Base-by-base conservation (phyloP, 352 stramenopile genomes). In the Pythium insidiosum region DNA sequence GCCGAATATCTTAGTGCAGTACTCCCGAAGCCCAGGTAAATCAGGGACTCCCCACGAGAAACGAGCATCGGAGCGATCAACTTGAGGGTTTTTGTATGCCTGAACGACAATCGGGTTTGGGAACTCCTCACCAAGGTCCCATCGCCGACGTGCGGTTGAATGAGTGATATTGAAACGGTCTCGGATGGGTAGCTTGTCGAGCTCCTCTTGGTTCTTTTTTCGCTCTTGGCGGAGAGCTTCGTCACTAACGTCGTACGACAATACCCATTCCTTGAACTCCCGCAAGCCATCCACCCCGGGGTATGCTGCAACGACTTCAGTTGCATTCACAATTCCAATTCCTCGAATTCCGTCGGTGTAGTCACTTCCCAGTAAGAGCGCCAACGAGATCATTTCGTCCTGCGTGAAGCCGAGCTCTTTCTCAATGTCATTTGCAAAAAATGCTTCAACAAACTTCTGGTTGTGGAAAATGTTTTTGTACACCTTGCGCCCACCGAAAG, bases 401-500 rank as follows among this genome's bases (percentile, higher is more conserved):
- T 87, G 86, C 15, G 75, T 81, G 20, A 99, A 87, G 4, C 83
- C 88, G 33, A 98, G 65, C 50, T 99, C 95, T 22, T 66, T 68
- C 51, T 96, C 56, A 16, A 97, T 85, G 56, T 99, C 96, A 16
- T 75, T 56, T 6, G 90, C 84, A 28, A 79, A 85, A 63, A 99
- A 99, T 2, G 85, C 95, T 72, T 99, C 96, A 9, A 99, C 96
- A 63, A 96, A 99, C 56, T 98, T 98, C 44, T 97, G 81, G 49
- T 99, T 91, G 48, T 99, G 91, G 52, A 99, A 99, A 56, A 99
- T 99, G 62, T 99, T 99, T 56, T 98, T 98, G 73, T 99, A 99
- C 15, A 99, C 82, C 21, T 59, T 74, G 33, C 78, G 63, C 12
- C 84, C 96, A 13, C 97, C 97, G 63, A 99, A 99, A 7, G 74